These are phyloP conservation scores for Aspergillus sp. DNA, from an alignment of 2,329 filamentous ascomycete genomes.

Conservation along the genomic window DNA sequence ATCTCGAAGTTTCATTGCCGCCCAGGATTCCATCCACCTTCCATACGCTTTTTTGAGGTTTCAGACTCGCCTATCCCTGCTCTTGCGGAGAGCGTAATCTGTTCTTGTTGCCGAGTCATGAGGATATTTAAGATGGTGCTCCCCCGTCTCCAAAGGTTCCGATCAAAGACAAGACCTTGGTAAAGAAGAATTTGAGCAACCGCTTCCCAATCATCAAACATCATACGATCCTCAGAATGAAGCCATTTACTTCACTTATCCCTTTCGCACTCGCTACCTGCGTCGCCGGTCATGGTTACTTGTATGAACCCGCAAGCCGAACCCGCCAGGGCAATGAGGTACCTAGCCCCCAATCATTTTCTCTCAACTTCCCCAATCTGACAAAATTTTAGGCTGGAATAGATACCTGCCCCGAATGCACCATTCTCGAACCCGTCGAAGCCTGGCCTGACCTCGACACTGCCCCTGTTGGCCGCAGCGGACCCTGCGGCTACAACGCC, in stretches of 20 bases:
- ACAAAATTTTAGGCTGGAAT: conserved; percentile 21
- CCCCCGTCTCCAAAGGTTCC: no score
- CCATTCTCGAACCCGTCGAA: conserved; percentile 58
- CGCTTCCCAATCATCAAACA: neutral
- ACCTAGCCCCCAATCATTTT: neutral
- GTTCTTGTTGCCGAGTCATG: no score
- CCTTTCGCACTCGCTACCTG: neutral
- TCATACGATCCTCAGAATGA: neutral
- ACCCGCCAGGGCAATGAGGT: conserved; percentile 11
- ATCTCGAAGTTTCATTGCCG: no score
- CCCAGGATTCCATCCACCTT: no score
- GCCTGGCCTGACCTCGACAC: conserved; percentile 56
- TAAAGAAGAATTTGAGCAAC: no score
- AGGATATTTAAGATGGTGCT: no score
- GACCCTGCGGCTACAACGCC: conserved; percentile 60
- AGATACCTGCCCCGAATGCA: conserved; percentile 60
- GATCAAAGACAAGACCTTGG: no score
- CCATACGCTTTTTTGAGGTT: no score
- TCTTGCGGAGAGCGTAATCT: no score
- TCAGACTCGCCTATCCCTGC: no score
- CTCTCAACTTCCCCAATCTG: neutral
- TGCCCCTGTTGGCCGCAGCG: conserved; percentile 54
- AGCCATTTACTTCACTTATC: neutral
- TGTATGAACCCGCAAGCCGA: conserved; percentile 8
- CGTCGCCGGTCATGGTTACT: conserved; percentile 4